Evolutionary conservation across 805 yeast genomes (phyloP).

Genomic region (Groenewaldozyma salmanticensis): DNA sequence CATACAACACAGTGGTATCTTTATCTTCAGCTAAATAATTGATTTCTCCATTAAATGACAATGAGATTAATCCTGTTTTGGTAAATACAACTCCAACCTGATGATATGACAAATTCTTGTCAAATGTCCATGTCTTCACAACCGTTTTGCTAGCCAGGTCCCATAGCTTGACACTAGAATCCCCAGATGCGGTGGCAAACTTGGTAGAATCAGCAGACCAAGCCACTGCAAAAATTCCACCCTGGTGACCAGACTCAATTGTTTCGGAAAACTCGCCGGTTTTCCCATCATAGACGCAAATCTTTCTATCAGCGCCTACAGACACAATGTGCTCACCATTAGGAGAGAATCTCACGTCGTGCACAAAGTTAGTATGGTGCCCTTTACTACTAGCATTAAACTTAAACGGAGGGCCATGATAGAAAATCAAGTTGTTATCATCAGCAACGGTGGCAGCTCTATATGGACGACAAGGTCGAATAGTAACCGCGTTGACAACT

Average conservation of each 20-base stretch:
- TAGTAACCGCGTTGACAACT: slow-evolving; percentile 71
- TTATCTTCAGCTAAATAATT: slow-evolving; percentile 40
- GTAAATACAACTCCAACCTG: slow-evolving; percentile 72
- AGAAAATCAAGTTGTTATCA: slow-evolving; percentile 76
- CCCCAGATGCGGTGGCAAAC: slow-evolving; percentile 81
- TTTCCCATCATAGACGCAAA: slow-evolving; percentile 77
- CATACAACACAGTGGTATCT: slow-evolving; percentile 35
- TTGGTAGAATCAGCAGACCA: slow-evolving; percentile 49
- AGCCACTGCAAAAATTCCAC: slow-evolving; percentile 70
- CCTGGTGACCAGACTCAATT: slow-evolving; percentile 42
- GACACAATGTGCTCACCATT: slow-evolving; percentile 66
- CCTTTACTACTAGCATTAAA: slow-evolving; percentile 65
- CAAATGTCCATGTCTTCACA: slow-evolving; percentile 42
- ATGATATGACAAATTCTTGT: slow-evolving; percentile 47
- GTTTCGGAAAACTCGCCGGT: slow-evolving; percentile 62
- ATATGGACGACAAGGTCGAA: slow-evolving; percentile 81
- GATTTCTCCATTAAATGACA: slow-evolving; percentile 65
- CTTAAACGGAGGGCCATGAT: slow-evolving; percentile 90
- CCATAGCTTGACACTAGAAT: slow-evolving; percentile 63
- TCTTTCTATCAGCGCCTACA: slow-evolving; percentile 76
- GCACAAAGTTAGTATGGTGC: slow-evolving; percentile 65
- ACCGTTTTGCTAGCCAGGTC: slow-evolving; percentile 33
- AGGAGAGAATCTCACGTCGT: slow-evolving; percentile 75
- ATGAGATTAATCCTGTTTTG: slow-evolving; percentile 48
- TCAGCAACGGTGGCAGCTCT: slow-evolving; percentile 90